Evolutionary conservation across 352 stramenopile species (phyloP).

Genomic region (Phytophthora macrochlamydospora): DNA sequence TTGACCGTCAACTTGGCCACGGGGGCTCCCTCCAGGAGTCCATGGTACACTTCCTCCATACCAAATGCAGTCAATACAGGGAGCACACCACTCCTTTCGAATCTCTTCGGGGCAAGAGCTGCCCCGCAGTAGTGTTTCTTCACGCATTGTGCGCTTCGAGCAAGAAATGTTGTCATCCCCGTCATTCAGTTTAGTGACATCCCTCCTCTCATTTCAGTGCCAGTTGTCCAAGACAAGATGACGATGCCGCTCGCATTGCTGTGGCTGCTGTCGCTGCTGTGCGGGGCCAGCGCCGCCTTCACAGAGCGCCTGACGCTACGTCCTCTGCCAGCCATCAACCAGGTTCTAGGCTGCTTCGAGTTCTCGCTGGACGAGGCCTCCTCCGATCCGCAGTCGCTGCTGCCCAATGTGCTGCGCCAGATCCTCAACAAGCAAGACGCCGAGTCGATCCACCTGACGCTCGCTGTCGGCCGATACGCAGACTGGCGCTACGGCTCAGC

Average conservation of each 20-base stretch:
- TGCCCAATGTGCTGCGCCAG: constrained; percentile 68
- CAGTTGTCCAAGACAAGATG: constrained; percentile 5
- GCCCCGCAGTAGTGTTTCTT: not conserved
- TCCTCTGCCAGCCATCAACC: constrained; percentile 44
- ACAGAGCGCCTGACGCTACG: constrained; percentile 60
- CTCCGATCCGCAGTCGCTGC: constrained; percentile 21
- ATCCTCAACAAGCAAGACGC: constrained; percentile 76
- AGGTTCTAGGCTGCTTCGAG: constrained; percentile 63
- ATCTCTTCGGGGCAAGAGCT: no score
- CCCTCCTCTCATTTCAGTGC: not conserved
- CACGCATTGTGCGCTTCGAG: not conserved
- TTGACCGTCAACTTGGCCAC: not conserved
- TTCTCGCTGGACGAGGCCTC: constrained; percentile 42
- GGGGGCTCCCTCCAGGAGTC: not conserved
- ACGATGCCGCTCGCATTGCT: constrained; percentile 14
- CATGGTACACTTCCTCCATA: not conserved
- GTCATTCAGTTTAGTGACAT: not conserved
- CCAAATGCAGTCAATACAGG: no score
- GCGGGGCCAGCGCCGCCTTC: constrained; percentile 29
- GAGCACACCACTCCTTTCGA: no score
- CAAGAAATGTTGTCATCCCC: not conserved
- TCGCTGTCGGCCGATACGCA: constrained; percentile 65
- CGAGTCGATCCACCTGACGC: constrained; percentile 70
- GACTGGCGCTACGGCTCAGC: constrained; percentile 52
- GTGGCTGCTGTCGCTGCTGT: constrained; percentile 21